Conservation (phyloP, 371 early-diverging fungal species). For the Mucor saturninus region DNA sequence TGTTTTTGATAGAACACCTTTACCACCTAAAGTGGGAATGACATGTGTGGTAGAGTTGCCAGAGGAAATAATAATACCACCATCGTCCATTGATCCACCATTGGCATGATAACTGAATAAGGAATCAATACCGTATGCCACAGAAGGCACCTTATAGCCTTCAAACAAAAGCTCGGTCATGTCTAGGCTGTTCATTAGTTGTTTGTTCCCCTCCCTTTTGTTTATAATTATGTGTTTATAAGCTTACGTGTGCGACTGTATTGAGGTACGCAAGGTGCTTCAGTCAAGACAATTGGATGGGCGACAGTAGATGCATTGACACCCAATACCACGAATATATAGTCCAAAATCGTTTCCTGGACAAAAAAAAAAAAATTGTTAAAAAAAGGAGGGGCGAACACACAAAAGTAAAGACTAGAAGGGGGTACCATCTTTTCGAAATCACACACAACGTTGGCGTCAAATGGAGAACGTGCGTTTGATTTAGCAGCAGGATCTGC, state of each 20-base stretch:
- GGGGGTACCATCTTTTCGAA: conserved; percentile 67
- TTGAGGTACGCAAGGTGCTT: conserved; percentile 77
- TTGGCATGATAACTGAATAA: conserved; percentile 83
- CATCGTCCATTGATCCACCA: conserved; percentile 49
- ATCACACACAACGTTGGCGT: conserved; percentile 70
- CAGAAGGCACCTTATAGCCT: conserved; percentile 75
- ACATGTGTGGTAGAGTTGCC: conserved; percentile 78
- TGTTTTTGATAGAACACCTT: conserved; percentile 61
- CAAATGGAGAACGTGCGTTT: conserved; percentile 78
- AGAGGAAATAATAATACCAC: conserved; percentile 76
- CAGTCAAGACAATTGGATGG: conserved; percentile 88
- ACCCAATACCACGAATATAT: conserved; percentile 81
- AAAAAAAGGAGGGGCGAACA: neutral
- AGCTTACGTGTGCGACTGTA: conserved; percentile 72
- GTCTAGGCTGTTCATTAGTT: conserved; percentile 42
- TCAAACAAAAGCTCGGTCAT: conserved; percentile 90
- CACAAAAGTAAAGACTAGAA: too few species aligned
- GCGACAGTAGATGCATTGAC: conserved; percentile 67
- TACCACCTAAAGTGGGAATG: conserved; percentile 73
- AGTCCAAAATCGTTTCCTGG: conserved; percentile 84
- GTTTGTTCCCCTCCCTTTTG: too few species aligned
- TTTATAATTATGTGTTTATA: too few species aligned
- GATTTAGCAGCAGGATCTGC: conserved; percentile 72
- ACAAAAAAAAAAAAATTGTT: neutral
- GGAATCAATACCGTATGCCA: conserved; percentile 87